Evolutionary conservation across 2,329 filamentous ascomycete species (phyloP).

Genomic region (Talaromyces sp.): DNA sequence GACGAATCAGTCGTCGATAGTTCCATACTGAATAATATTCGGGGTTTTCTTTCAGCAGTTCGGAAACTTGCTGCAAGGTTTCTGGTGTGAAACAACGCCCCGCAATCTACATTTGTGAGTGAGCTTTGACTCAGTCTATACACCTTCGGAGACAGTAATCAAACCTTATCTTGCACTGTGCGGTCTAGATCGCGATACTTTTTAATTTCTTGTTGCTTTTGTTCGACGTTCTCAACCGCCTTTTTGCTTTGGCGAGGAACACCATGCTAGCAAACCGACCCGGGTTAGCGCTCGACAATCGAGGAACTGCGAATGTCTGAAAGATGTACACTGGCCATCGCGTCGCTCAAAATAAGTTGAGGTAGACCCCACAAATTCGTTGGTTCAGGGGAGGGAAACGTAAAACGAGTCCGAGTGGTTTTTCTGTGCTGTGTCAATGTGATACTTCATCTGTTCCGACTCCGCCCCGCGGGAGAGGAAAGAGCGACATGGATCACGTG

Average conservation of each 20-base stretch:
- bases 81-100: constrained; percentile 36
- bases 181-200: constrained; percentile 69
- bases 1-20: constrained; percentile 61
- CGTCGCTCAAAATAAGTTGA: neutral
- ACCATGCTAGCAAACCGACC: constrained; percentile 61
- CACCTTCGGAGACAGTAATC: constrained; percentile 26
- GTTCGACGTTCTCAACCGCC: constrained; percentile 64
- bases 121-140: neutral
- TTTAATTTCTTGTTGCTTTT: constrained; percentile 69
- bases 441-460: neutral
- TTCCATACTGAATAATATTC: constrained; percentile 48
- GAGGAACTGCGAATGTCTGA: neutral
- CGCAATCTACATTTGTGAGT: constrained; percentile 25
- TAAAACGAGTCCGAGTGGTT: neutral
- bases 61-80: constrained; percentile 38
- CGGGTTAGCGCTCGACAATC: constrained; percentile 15
- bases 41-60: constrained; percentile 40
- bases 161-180: constrained; percentile 58
- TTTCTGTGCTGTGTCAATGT: neutral
- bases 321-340: constrained; percentile 15
- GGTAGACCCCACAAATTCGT: neutral
- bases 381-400: neutral
- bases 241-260: constrained; percentile 64
- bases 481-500: constrained; percentile 6
- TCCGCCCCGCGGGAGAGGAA: neutral